Evolutionary conservation across 768 basidiomycete genomes (phyloP), one percentile per base, ranked within the genome.

Genomic region (Mycena leptocephala): DNA sequence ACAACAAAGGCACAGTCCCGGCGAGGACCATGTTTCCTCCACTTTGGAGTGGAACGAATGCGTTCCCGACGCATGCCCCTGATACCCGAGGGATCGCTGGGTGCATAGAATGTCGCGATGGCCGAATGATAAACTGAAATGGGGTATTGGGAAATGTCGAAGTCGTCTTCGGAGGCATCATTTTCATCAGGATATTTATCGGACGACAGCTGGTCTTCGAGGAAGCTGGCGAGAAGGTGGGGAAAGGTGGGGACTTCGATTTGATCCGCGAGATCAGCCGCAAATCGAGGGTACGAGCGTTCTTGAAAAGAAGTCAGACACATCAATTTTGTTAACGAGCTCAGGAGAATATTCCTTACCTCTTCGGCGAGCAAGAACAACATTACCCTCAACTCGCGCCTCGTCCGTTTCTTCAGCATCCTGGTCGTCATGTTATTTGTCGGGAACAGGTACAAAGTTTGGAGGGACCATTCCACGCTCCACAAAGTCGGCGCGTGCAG

Each of bases 31-130:
- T 33, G 56, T 41, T 70, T 70, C 13, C 70, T 55, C 80, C 81
- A 82, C 13, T 71, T 72, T n/a, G 80, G 79, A 24, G 68, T 77
- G 28, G 79, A 61, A 22, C 70, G 70, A 28, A 81, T 81, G n/a
- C 72, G 70, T 62, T 83, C 78, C 2, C 69, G 72, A 28, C 55
- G 74, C 82, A 79, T 80, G 30, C 72, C 71, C 18, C 71, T 46
- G 35, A 75, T 72, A 20, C 66, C 66, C 20, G 69, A 75, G 7
- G 68, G 74, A 53, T 80, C 76, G 46, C 79, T 80, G 41, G 79
- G 79, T 0, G 80, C 76, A 72, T 78, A 74, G 74, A 74, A 81
- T 9, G 70, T 71, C 10, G 78, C 71, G 26, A 67, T 35, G n/a
- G 80, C 80, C 5, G 73, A 81, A 63, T 76, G 72, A 61, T 73